Evolutionary conservation across 2,329 filamentous ascomycete genomes (phyloP).

Genomic region (Nemania diffusa): DNA sequence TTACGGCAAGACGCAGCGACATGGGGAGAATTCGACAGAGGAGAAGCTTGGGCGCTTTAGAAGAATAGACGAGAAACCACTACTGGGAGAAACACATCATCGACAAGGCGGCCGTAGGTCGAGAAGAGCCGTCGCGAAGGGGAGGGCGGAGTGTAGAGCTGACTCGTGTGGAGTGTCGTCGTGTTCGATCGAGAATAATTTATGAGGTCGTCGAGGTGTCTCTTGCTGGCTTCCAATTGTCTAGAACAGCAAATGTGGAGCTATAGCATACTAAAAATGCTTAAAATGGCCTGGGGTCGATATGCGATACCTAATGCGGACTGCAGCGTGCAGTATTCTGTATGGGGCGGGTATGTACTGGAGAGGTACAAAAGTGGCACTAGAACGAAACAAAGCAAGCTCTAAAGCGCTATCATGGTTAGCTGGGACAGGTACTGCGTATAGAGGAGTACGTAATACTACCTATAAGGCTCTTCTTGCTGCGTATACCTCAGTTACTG

Average conservation of each 20-base stretch:
- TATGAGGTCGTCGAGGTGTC: conserved; percentile 22
- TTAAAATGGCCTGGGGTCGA: not conserved
- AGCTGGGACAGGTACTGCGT: not conserved
- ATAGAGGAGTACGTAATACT: too few relatives aligned
- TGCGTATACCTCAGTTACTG: too few relatives aligned
- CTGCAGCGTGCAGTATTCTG: conserved; percentile 7
- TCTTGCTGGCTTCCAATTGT: conserved; percentile 20
- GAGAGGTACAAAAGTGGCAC: not conserved
- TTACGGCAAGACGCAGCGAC: conserved; percentile 38
- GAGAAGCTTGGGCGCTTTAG: conserved; percentile 10
- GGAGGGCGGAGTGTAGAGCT: conserved; percentile 8
- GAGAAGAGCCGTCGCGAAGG: conserved; percentile 11
- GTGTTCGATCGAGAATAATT: conserved; percentile 18
- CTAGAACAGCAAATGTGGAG: conserved; percentile 23
- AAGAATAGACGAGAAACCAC: conserved; percentile 1
- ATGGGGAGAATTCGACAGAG: conserved; percentile 37
- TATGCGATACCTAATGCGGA: conserved; percentile 17
- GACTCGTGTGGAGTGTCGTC: conserved; percentile 12
- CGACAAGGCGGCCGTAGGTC: conserved; percentile 5
- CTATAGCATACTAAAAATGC: conserved; percentile 14
- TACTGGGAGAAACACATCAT: conserved; percentile 28
- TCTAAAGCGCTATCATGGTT: not conserved
- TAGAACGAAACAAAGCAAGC: conserved; percentile 11
- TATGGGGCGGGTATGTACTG: not conserved
- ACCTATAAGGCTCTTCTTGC: too few relatives aligned